Percentiles rank a stretch among this genome's conserved stretches.
These are phyloP conservation scores for Arthrobotrys sphaeroides DNA, from an alignment of 2,329 filamentous ascomycete species.

Conservation along the genomic window DNA sequence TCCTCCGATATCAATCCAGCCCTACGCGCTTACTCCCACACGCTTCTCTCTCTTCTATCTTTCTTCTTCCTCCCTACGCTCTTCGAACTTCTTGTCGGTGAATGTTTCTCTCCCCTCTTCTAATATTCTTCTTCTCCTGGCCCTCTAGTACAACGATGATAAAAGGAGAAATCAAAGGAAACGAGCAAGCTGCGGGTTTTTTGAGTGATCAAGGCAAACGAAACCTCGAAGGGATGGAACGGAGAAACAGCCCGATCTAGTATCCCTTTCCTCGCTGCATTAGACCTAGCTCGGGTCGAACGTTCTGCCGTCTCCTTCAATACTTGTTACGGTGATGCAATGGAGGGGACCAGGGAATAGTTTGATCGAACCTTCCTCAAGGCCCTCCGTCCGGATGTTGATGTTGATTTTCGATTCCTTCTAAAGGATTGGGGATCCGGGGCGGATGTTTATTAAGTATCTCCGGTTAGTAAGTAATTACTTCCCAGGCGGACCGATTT, in stretches of 20 bases:
- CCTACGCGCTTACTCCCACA: neutral
- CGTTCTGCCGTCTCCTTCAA: neutral
- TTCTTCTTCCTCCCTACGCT: constrained; percentile 7
- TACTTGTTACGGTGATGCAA: constrained; percentile 37
- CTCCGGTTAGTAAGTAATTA: too few species aligned
- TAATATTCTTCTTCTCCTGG: constrained; percentile 1
- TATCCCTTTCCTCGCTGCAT: constrained; percentile 30
- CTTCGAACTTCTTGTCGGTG: neutral
- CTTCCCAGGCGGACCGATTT: too few species aligned
- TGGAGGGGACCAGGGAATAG: neutral
- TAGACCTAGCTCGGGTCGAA: neutral
- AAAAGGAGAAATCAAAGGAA: constrained; percentile 1
- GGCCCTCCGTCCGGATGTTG: too few species aligned
- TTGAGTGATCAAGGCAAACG: neutral
- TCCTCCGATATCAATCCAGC: neutral
- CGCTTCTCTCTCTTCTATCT: constrained; percentile 49
- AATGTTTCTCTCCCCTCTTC: neutral
- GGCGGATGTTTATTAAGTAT: too few species aligned
- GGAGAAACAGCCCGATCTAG: constrained; percentile 24
- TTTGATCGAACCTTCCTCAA: too few species aligned
- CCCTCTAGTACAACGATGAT: constrained; percentile 25
- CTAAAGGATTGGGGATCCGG: too few species aligned
- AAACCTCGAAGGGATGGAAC: constrained; percentile 12
- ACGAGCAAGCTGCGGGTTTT: constrained; percentile 25
- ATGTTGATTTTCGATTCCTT: too few species aligned